Evolutionary conservation across 345 rosid species (phyloP), one percentile per base, ranked within the genome.

Genomic region (Melaleuca alternifolia): DNA sequence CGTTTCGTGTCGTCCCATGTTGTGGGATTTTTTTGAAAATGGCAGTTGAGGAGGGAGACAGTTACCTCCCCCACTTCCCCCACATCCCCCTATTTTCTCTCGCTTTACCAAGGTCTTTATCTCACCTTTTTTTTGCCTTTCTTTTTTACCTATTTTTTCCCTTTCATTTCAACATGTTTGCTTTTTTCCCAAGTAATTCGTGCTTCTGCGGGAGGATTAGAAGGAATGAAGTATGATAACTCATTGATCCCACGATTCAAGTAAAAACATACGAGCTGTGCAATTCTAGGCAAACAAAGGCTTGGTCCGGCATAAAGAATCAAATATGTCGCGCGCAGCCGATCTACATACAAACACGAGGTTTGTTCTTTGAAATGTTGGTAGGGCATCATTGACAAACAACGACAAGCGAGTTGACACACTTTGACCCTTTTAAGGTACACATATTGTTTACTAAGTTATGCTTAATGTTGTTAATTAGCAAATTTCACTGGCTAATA

Each of bases 11-110:
- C 2, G n/a, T 26, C 30, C 51, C 13, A 54, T 50, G 87, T 50
- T 44, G 87, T 51, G 8, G 23, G 82, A 10, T 53, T 23, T n/a
- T 20, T 51, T 86, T 7, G 83, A 75, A 57, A 57, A 83, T 18
- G 87, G 77, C 54, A 84, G 84, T 77, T 41, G 33, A 11, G 37
- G 51, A 30, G 71, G 56, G 65, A 7, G 84, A 44, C 87, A 13
- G 87, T 86, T 81, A 86, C 54, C 82, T 62, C 46, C 11, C 30
- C 87, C 87, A 85, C 87, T 62, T 24, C 37, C n/a, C 84, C 87
- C 83, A 85, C 79, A 52, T 85, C 33, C 50, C 23, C 84, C 86
- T 57, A 84, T 56, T 84, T 57, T 84, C 51, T 84, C 85, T 84
- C 76, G 9, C 52, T 44, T 23, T 37, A 10, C 37, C 76, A 28